Evolutionary conservation across 2,329 filamentous ascomycete species (phyloP).

Genomic region (Chaetoscypha palmicola): DNA sequence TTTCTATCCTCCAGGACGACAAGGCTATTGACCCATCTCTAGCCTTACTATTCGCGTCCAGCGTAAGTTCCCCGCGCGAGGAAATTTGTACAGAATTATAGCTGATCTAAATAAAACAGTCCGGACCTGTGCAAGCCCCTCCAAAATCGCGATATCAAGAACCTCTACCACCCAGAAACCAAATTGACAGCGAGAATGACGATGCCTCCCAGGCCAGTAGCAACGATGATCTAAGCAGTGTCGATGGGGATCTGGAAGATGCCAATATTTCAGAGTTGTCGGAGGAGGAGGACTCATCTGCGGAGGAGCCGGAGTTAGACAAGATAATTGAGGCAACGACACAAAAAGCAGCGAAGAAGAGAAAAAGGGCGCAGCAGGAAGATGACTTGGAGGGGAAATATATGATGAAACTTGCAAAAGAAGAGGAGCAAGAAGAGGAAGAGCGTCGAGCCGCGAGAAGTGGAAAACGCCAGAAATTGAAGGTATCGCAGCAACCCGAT

Average conservation of each 20-base stretch:
- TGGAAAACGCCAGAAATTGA: conserved; percentile 46
- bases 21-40: conserved; percentile 62
- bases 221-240: conserved; percentile 32
- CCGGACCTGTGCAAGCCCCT: conserved; percentile 33
- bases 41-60: conserved; percentile 63
- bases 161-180: conserved; percentile 29
- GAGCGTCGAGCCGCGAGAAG: conserved; percentile 36
- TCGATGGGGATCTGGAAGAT: conserved; percentile 32
- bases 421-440: conserved; percentile 50
- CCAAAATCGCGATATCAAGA: conserved; percentile 28
- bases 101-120: conserved; percentile 18
- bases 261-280: conserved; percentile 26
- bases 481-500: conserved; percentile 33
- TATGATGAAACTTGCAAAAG: conserved; percentile 54
- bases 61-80: conserved; percentile 46
- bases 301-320: conserved; percentile 34
- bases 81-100: not conserved
- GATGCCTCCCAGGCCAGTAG: conserved; percentile 30
- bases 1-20: conserved; percentile 29
- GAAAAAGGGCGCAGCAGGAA: conserved; percentile 54
- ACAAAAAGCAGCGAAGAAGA: conserved; percentile 41
- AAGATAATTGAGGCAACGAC: conserved; percentile 39
- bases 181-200: conserved; percentile 19
- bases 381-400: conserved; percentile 66
- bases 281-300: conserved; percentile 29